Evolutionary conservation across 176 grass and related monocot species (phyloP).

Genomic region (Sorghum bicolor): Sorghum_bicolor_NCBIv3 NC_012871.2:7768001-7768500

Average conservation of each 20-base stretch:
- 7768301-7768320: constrained; percentile 24
- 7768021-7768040: not conserved
- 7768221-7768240: not conserved
- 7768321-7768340: constrained; percentile 19
- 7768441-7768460: constrained; percentile 25
- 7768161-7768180: constrained; percentile 28
- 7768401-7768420: constrained; percentile 19
- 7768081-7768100: too few species aligned
- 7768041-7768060: too few species aligned
- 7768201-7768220: constrained; percentile 25
- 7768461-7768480: constrained; percentile 13
- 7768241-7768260: constrained; percentile 22
- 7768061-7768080: too few species aligned
- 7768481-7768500: constrained; percentile 1
- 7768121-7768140: constrained; percentile 3
- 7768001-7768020: not conserved
- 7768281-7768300: constrained; percentile 1
- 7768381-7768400: constrained; percentile 35
- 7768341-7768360: not conserved
- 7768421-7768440: constrained; percentile 31
- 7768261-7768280: not conserved
- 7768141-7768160: constrained; percentile 13
- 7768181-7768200: constrained; percentile 26
- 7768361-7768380: not conserved
- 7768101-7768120: constrained; percentile 11